Evolutionary conservation across 148 eudicot genomes (phyloP).

Genomic region (Drosera capensis): DNA sequence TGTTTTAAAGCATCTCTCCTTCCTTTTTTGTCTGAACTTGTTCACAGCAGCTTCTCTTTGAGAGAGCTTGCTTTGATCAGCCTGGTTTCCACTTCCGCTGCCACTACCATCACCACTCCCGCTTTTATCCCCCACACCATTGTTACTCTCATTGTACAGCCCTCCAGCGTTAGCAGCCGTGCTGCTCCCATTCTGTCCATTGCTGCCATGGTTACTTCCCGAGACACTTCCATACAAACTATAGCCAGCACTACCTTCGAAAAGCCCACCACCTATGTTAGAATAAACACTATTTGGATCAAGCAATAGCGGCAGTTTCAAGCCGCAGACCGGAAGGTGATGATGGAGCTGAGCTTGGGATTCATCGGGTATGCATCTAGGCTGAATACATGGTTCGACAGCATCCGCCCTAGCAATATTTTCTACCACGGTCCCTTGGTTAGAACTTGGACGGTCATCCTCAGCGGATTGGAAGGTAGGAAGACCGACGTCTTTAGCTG

Average conservation of each 20-base stretch:
- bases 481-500: conserved; percentile 10
- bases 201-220: conserved; percentile 61
- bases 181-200: conserved; percentile 30
- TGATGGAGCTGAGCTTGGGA: conserved; percentile 14
- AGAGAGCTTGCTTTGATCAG: conserved; percentile 28
- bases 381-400: conserved; percentile 8
- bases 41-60: conserved; percentile 47
- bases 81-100: conserved; percentile 27
- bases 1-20: conserved; percentile 61
- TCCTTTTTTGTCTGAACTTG: conserved; percentile 47
- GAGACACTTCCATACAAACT: conserved; percentile 47
- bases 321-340: conserved; percentile 16
- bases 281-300: conserved; percentile 29
- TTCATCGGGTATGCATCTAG: conserved; percentile 13
- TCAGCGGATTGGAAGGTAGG: conserved; percentile 15
- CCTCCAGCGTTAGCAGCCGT: conserved; percentile 24
- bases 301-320: conserved; percentile 10
- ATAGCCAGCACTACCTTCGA: conserved; percentile 39
- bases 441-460: conserved; percentile 2
- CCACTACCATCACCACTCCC: conserved; percentile 28
- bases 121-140: conserved; percentile 21
- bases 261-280: conserved; percentile 8
- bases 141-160: conserved; percentile 21
- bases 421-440: conserved; percentile 11
- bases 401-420: conserved; percentile 8